These are phyloP conservation scores for Huiozyma naganishii DNA, from an alignment of 805 yeast species.

Conservation along the genomic window DNA sequence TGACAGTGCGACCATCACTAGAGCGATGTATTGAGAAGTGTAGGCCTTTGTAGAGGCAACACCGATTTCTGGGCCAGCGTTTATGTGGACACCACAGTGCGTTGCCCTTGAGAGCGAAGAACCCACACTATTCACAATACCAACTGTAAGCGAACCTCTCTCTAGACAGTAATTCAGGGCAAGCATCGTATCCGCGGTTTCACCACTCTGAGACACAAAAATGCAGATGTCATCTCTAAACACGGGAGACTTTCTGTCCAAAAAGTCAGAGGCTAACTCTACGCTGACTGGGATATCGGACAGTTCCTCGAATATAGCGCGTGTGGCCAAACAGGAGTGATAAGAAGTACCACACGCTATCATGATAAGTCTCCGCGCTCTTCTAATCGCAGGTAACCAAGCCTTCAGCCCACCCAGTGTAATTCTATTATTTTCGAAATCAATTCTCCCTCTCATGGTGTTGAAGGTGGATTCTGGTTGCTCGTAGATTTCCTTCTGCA, in stretches of 20 bases:
- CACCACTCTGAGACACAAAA: constrained; percentile 97
- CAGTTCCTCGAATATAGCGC: constrained; percentile 92
- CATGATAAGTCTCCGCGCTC: constrained; percentile 93
- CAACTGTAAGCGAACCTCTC: constrained; percentile 94
- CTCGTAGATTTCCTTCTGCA: constrained; percentile 97
- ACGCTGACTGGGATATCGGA: constrained; percentile 91
- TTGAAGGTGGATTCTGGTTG: constrained; percentile 97
- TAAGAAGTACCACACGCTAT: constrained; percentile 99
- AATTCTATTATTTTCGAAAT: constrained; percentile 67
- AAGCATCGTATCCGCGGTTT: constrained; percentile 93
- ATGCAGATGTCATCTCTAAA: constrained; percentile 97
- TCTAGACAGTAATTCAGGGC: constrained; percentile 93
- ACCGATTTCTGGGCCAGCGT: constrained; percentile 99
- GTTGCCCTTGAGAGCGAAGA: constrained; percentile 94
- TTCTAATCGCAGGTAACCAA: constrained; percentile 77
- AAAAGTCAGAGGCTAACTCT: constrained; percentile 87
- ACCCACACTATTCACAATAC: constrained; percentile 96
- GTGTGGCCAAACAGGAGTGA: constrained; percentile 94
- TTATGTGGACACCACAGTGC: constrained; percentile 98
- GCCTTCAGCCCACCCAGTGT: constrained; percentile 84
- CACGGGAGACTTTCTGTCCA: constrained; percentile 92
- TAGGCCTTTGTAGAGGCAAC: constrained; percentile 99
- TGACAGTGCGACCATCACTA: constrained; percentile 94
- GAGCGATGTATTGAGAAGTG: constrained; percentile 94
- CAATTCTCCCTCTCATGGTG: constrained; percentile 99